Conservation (phyloP, 305 asterid genomes). For the Fraxinus greggii region DNA sequence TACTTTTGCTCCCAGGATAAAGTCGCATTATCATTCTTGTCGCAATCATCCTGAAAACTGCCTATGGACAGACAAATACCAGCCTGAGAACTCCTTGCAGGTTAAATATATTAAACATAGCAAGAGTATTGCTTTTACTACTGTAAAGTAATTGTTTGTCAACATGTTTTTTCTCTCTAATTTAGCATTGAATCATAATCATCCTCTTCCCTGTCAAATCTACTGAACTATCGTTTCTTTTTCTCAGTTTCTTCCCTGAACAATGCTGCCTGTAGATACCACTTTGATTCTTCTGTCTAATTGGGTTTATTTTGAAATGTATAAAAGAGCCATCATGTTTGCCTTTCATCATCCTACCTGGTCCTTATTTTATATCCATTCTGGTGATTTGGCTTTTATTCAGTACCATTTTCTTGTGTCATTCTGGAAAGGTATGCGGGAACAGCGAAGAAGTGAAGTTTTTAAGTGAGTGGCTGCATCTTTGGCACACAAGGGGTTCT, state of each 20-base stretch:
- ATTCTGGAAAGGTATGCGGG: constrained; percentile 76
- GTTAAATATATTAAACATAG: constrained; percentile 39
- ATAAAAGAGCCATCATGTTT: constrained; percentile 1
- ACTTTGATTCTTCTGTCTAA: constrained; percentile 9
- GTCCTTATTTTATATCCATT: constrained; percentile 18
- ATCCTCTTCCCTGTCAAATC: not conserved
- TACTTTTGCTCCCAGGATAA: constrained; percentile 41
- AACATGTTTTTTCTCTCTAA: not conserved
- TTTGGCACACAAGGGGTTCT: constrained; percentile 76
- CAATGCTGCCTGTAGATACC: constrained; percentile 1
- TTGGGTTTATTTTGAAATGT: constrained; percentile 2
- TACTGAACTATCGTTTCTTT: not conserved
- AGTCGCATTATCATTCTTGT: constrained; percentile 47
- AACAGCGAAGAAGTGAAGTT: constrained; percentile 69
- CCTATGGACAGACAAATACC: constrained; percentile 91
- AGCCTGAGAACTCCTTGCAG: constrained; percentile 78
- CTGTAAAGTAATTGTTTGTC: not conserved
- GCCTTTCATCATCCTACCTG: constrained; percentile 6
- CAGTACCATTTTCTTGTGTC: constrained; percentile 21
- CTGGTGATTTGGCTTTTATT: not conserved
- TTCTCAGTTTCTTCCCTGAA: constrained; percentile 9
- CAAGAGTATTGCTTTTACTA: not conserved
- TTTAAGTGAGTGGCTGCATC: constrained; percentile 84
- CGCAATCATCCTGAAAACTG: constrained; percentile 50
- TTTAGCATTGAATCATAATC: constrained; percentile 6